Percentiles rank a stretch among this genome's conserved stretches.
Conservation (phyloP, 2,329 filamentous ascomycete species). For the Penicillium sp. region DNA sequence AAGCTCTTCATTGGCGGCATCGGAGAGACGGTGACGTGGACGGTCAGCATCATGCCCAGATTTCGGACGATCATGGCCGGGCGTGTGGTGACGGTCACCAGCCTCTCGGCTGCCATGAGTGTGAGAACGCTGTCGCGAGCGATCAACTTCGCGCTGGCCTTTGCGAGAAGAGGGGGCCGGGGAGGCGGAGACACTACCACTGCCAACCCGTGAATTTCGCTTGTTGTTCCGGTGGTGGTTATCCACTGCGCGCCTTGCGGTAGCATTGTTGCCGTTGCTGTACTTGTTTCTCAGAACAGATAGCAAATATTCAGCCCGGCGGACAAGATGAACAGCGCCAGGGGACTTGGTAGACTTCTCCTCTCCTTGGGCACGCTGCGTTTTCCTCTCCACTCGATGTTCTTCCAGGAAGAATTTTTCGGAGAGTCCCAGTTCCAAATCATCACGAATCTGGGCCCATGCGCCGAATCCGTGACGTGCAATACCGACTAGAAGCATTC, state of each 20-base stretch:
- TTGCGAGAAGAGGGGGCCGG: constrained; percentile 43
- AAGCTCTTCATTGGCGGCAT: constrained; percentile 34
- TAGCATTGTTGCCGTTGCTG: constrained; percentile 57
- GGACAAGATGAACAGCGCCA: constrained; percentile 93
- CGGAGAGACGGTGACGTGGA: constrained; percentile 30
- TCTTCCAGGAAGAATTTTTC: constrained; percentile 97
- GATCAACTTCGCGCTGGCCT: constrained; percentile 36
- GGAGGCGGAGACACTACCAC: constrained; percentile 43
- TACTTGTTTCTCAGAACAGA: constrained; percentile 91
- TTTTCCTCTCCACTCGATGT: constrained; percentile 96
- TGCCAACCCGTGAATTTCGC: constrained; percentile 49
- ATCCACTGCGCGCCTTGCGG: constrained; percentile 73
- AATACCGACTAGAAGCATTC: constrained; percentile 94
- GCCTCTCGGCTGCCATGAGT: constrained; percentile 41
- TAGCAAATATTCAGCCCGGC: constrained; percentile 87
- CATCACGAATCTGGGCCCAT: constrained; percentile 91
- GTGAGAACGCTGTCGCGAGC: constrained; percentile 39
- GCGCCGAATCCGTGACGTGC: constrained; percentile 91
- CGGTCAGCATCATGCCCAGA: constrained; percentile 34
- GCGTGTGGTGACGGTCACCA: constrained; percentile 41
- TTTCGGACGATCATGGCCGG: constrained; percentile 39
- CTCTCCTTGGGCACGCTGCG: constrained; percentile 69
- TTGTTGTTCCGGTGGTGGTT: constrained; percentile 96
- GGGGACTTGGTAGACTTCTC: constrained; percentile 65
- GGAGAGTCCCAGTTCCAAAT: constrained; percentile 73